Base-by-base conservation (phyloP, 2,329 filamentous ascomycete species). In the Diaporthe eres region DNA sequence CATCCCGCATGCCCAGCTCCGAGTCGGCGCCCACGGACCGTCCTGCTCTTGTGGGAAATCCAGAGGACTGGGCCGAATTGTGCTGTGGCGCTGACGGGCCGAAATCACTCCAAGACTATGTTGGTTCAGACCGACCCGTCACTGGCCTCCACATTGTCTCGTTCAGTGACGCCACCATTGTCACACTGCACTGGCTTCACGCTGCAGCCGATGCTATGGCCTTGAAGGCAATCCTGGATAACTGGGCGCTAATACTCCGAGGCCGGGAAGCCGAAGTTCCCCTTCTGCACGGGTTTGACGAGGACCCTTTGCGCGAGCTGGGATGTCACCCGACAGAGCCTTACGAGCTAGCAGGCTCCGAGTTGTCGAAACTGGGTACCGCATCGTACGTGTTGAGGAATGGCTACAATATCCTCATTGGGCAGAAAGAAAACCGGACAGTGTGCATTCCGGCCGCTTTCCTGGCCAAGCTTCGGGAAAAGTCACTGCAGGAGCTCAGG, bases 151-250 rank as follows among this genome's bases (percentile, higher is more conserved):
- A 86, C 65, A 81, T 89, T 37, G 83, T 85, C 7, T 83, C 84
- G 0, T 88, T 89, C 78, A 79, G 77, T 1, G 84, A 89, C 77
- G 82, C 82, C 8, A 89, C 87, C 0, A 78, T 88, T 0, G 81
- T 88, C 5, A 82, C 82, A 0, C 74, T 88, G 1, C 80, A 82
- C 25, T 87, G 83, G 81, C 81, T 84, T n/a, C 87, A 89, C 77
- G 84, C 83, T 0, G 76, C 86, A 0, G 82, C 84, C 74, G 87
- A 89, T 78, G 84, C 82, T 4, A 82, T 86, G 77, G 87, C 84
- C 1, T 81, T 82, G 72, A 76, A 81, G 8, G 82, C 81, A 4
- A 79, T 89, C 12, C 75, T 88, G 1, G 79, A 83, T 15, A 83
- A 80, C n/a, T 88, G 87, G 87, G 81, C 79, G 1, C 72, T 83